These are phyloP conservation scores for Blastocrithidia nonstop DNA, from an alignment of 208 protist species.

Conservation along the genomic window DNA sequence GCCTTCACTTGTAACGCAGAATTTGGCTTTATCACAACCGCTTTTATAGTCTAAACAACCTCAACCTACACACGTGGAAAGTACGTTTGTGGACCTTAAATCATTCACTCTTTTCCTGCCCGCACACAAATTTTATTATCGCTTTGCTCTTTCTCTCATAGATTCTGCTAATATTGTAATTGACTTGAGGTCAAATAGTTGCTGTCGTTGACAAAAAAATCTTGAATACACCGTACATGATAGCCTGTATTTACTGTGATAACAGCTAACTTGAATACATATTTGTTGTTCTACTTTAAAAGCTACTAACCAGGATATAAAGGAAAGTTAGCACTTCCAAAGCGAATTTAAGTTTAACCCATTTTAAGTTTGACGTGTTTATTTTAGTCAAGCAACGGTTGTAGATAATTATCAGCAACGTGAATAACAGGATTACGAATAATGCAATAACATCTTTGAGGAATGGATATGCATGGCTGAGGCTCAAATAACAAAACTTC, in stretches of 20 bases:
- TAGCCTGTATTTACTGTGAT: conserved; percentile 71
- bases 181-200: not conserved
- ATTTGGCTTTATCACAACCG: conserved; percentile 67
- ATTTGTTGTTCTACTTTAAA: conserved; percentile 10
- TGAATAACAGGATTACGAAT: conserved; percentile 53
- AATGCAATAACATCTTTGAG: conserved; percentile 48
- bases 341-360: conserved; percentile 87
- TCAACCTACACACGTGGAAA: conserved; percentile 74
- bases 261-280: conserved; percentile 48
- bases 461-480: conserved; percentile 42
- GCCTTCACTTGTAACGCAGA: conserved; percentile 77
- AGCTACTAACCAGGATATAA: conserved; percentile 83
- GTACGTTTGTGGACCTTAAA: conserved; percentile 83
- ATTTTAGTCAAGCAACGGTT: conserved; percentile 24
- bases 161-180: too few relatives aligned
- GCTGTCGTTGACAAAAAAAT: conserved; percentile 21
- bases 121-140: too few relatives aligned
- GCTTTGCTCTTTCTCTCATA: too few relatives aligned
- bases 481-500: conserved; percentile 86
- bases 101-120: conserved; percentile 87
- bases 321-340: conserved; percentile 83
- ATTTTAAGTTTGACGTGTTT: conserved; percentile 75
- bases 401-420: conserved; percentile 9
- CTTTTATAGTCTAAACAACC: conserved; percentile 48
- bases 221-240: conserved; percentile 65